Evolutionary conservation across 2,329 filamentous ascomycete species (phyloP), one percentile per base, ranked within the genome.

Genomic region (Bretziella fagacearum): DNA sequence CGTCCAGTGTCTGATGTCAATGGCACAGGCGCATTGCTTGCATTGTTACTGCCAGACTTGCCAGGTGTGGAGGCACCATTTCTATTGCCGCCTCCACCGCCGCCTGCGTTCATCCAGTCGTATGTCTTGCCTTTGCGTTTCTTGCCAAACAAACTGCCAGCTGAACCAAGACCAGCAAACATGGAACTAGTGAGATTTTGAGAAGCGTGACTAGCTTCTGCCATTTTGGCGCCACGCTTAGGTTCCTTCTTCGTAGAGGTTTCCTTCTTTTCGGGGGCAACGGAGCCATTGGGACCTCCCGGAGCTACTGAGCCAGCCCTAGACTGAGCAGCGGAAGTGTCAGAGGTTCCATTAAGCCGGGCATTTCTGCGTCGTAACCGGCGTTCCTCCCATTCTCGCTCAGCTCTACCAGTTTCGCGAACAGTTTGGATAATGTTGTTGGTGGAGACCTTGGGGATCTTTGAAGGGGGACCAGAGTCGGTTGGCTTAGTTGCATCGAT

Each of bases 211-310:
- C 80, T 82, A 15, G 81, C 81, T 57, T 93, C 84, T 0, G 77
- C 81, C 18, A 79, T 73, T 55, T 82, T 84, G 51, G 84, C 79
- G n/a, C 77, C 74, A 54, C 81, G 71, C 53, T 79, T 81, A 61
- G 80, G 84, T 60, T 94, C 86, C 64, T 95, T 95, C 69, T 95
- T 95, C 3, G 81, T 82, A 2, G 29, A 25, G 44, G 84, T 70
- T 3, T 77, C 70, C 60, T 86, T 89, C 53, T 74, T 53, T 26
- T 81, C 79, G 1, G 78, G 72, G 1, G 79, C 75, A 35, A 74
- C 69, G 1, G 74, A 67, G 4, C 74, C 75, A 10, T 17, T 44
- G 2, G 79, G 74, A 0, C 75, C 79, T 2, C 71, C 71, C 8
- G 74, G 69, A 13, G 74, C 74, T 10, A 70, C 65, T 20, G 74